Base-by-base conservation (phyloP, 2,329 filamentous ascomycete species). In the Uncinocarpus reesii region DNA sequence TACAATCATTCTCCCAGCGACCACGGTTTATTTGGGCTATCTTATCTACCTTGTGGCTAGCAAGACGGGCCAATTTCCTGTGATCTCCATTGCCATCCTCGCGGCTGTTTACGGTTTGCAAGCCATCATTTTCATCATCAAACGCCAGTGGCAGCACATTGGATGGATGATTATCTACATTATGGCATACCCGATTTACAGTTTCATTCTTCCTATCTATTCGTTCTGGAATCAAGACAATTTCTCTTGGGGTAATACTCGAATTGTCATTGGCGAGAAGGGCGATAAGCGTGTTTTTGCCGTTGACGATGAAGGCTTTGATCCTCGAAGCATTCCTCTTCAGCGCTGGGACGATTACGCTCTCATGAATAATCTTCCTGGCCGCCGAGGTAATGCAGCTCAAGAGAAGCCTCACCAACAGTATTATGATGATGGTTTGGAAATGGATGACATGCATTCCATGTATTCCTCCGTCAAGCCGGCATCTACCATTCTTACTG, bases 211-310 rank as follows among this genome's bases (percentile, higher is more conserved):
- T 10, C 92, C 92, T 0, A 71, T 98, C 54, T 98, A 96, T 72
- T 95, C 90, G 0, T 98, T 98, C 82, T 98, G 92, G 92, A 94
- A 95, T 69, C 89, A 95, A 67, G 92, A 98, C 68, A 90, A 98
- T 70, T 98, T 98, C 75, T 83, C 83, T 1, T 98, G 92, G 92
- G 92, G 92, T 76, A 96, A 92, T 71, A 98, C 92, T 1, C 88
- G 92, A 78, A 81, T 98, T 55, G 92, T 98, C 57, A 85, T 96
- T 56, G 90, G 88, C 51, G 92, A 98, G 66, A 87, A 90, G 66
- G 90, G 89, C 54, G 79, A 78, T 63, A 95, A 94, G 71, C 81
- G 94, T 62, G 74, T 95, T n/a, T 76, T 98, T 46, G 88, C 88
- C 0, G 80, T 89, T 2, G 77, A 80, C 48, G 84, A 90, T 52